Conservation (phyloP, 305 asterid species). For the Rubia balearica region DNA sequence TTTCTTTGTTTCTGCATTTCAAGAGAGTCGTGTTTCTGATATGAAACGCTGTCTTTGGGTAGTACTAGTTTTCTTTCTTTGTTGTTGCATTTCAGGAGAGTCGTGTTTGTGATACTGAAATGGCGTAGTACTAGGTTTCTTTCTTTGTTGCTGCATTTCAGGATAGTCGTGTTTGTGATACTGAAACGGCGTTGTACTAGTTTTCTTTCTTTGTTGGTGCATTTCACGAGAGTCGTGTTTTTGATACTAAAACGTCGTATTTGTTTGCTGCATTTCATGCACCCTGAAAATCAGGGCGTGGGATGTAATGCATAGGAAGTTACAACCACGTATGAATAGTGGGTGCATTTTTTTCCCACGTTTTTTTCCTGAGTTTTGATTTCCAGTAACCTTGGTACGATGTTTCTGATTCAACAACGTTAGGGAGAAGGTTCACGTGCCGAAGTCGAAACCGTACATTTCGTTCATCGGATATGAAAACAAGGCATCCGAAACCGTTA, state of each 20-base stretch:
- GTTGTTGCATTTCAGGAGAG: not conserved
- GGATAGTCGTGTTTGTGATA: not conserved
- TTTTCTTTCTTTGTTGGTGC: no score
- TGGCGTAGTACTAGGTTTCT: not conserved
- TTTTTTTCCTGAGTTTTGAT: not conserved
- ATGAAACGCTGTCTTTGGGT: no score
- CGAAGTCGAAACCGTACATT: conserved; percentile 41
- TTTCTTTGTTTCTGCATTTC: not conserved
- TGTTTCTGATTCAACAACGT: conserved; percentile 1
- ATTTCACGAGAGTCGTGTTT: no score
- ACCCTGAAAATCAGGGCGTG: conserved; percentile 15
- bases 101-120: not conserved
- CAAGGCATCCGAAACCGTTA: conserved; percentile 29
- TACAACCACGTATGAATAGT: not conserved
- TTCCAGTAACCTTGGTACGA: not conserved
- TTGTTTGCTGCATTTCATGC: not conserved
- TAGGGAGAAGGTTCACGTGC: conserved; percentile 65
- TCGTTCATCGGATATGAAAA: conserved; percentile 48
- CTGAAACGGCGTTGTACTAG: not conserved
- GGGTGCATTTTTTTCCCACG: not conserved
- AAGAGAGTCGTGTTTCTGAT: no score
- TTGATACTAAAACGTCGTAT: not conserved
- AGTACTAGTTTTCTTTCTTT: not conserved
- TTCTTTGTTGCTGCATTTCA: not conserved
- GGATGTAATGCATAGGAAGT: conserved; percentile 13